Base-by-base conservation (phyloP, 208 protist species). In the Phytomonas sp. region DNA sequence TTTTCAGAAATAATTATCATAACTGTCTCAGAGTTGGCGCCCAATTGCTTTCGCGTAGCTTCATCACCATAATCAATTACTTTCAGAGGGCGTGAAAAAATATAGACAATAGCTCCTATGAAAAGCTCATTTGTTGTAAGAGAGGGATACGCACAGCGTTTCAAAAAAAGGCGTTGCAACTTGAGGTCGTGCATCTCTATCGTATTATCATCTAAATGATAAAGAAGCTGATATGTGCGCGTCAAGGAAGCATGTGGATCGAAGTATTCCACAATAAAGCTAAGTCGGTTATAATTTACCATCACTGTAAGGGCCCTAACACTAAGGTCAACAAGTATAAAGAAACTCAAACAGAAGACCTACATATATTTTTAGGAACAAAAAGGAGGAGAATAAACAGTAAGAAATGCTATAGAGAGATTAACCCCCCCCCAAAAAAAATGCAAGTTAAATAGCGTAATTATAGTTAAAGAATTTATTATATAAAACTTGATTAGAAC, bases 151-250 rank as follows among this genome's bases (percentile, higher is more conserved):
- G 82, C 75, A 70, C 88, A 95, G 0, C 93, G 83, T 74, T 98
- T 98, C 63, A 98, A 78, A 81, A 98, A 98, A 29, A 93, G 74
- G 19, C 89, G 81, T 66, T 90, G 91, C 34, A 85, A 95, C 77
- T 97, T 97, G 45, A 95, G 65, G 74, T 98, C 91, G 80, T 91
- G 93, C 94, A 98, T 98, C 75, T 98, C 97, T 70, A 98, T 92
- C 10, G 94, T 95, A 49, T 91, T 76, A 71, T 98, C 92, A 16
- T 86, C 80, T 1, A 81, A 69, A 74, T 88, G 95, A 77, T 94
- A 98, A 56, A 96, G 70, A n/a, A 98, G 74, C 52, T 92, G 82
- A 82, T 98, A 98, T 29, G 81, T 75, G 11, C 94, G 82, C 33
- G 82, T 84, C 36, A 98, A 62, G 60, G 79, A 92, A 30, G 97